Evolutionary conservation across 495 filamentous ascomycete species (phyloP), one percentile per base, ranked within the genome.

Genomic region (Penicillium paradoxum): DNA sequence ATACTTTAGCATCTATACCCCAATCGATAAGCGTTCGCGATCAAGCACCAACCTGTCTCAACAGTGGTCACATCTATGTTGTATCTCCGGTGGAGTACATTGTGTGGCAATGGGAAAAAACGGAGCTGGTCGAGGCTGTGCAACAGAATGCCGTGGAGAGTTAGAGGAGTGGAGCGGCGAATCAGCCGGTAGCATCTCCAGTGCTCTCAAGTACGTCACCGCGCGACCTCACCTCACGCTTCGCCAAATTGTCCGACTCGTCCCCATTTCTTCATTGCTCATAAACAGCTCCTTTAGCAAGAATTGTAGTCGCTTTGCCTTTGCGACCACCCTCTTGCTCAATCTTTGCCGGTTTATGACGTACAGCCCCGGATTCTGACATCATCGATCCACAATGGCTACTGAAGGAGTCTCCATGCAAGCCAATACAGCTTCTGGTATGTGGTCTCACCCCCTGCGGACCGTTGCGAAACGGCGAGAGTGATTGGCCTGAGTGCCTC

Each of bases 121-220:
- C 21, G 11, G 13, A 33, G 27, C 27, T n/a, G n/a, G 24, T 49
- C 25, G 10, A 49, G 32, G 33, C 5, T 49, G 46, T 49, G 46
- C 22, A 32, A 49, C 46, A 49, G 33, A 49, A 49, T 14, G 13
- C 30, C 32, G 45, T 48, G 45, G 29, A 37, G 33, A 39, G 27
- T 30, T 30, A 25, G 22, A 39, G 46, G 34, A 18, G 37, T 51
- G 19, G n/a, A 50, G 37, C 25, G 57, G 51, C 64, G 58, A 55
- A 55, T 51, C 63, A 57, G 49, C 42, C 53, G 44, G 55, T 52
- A 70, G 62, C 55, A 59, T 55, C 58, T 44, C 55, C 52, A 56
- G 53, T 58, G 41, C 48, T 49, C 57, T 66, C 66, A 68, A 65
- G 63, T 69, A 72, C 69, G 69, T 72, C 69, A 73, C 67, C 57